Evolutionary conservation across 257 asterid species (phyloP).

Genomic region (Jacaranda copaia): DNA sequence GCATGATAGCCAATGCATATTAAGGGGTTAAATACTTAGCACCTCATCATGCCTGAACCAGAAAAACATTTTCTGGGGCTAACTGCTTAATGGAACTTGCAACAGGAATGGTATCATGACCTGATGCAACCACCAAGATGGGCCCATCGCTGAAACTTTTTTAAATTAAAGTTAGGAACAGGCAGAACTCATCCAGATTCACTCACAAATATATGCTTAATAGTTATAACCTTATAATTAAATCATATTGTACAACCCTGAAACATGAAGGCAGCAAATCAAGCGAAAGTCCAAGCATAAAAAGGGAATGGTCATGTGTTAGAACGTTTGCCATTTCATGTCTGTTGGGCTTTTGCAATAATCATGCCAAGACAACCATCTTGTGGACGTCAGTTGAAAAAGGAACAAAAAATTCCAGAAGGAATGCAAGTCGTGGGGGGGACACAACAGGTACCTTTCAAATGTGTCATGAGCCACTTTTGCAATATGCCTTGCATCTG

Average conservation of each 20-base stretch:
- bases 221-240: conserved; percentile 23
- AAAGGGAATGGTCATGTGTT: conserved; percentile 13
- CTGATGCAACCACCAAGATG: conserved; percentile 84
- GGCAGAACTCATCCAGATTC: conserved; percentile 18
- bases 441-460: conserved; percentile 52
- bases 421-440: neutral
- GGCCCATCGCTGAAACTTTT: conserved; percentile 78
- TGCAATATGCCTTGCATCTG: conserved; percentile 65
- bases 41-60: conserved; percentile 73
- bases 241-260: neutral
- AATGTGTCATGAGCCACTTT: conserved; percentile 59
- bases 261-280: conserved; percentile 14
- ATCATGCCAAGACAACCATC: conserved; percentile 7
- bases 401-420: neutral
- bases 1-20: neutral
- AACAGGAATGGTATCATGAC: conserved; percentile 76
- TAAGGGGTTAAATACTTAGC: neutral
- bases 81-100: conserved; percentile 70
- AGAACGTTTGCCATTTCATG: conserved; percentile 7
- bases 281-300: conserved; percentile 8
- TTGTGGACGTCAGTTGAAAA: neutral
- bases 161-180: conserved; percentile 36
- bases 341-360: neutral
- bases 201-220: conserved; percentile 2
- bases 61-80: conserved; percentile 74